Base-by-base conservation (phyloP, 2,329 filamentous ascomycete genomes). In the Talaromyces sp. region DNA sequence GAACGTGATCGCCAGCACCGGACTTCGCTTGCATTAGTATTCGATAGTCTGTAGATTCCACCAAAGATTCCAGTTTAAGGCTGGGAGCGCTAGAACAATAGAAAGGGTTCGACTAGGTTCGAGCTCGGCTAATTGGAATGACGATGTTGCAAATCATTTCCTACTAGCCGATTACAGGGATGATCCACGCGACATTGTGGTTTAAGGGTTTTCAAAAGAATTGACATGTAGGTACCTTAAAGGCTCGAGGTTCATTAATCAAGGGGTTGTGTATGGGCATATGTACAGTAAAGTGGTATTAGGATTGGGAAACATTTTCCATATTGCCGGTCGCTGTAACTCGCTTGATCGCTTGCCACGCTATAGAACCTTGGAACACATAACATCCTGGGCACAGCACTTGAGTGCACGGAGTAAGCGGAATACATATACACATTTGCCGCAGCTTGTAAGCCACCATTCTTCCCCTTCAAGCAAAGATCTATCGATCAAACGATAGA, bases 361-460 rank as follows among this genome's bases (percentile, higher is more conserved):
- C n/a, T n/a, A n/a, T n/a, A n/a, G n/a, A n/a, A n/a, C n/a, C n/a
- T n/a, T n/a, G n/a, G n/a, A n/a, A n/a, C n/a, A n/a, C n/a, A n/a
- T n/a, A n/a, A n/a, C n/a, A n/a, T n/a, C n/a, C n/a, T n/a, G n/a
- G n/a, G n/a, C n/a, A n/a, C n/a, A n/a, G n/a, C n/a, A n/a, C n/a
- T n/a, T n/a, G n/a, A n/a, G n/a, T n/a, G n/a, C n/a, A 30, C 42
- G 42, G 42, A 44, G 29, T 32, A 44, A 13, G 29, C 42, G 42
- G 42, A 33, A 3, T 9, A 44, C 24, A n/a, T 5, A 3, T 9
- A 44, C 24, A n/a, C 9, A 24, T 8, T 7, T 19, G 36, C 36
- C 19, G 16, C 9, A 39, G 16, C 14, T 11, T 11, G 32, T 16
- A 27, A 14, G 11, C 32, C 11, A 35, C 6, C 32, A 35, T 35